Evolutionary conservation across 192 early-diverging fungal genomes (phyloP).

Genomic region (Podila clonocystis): DNA sequence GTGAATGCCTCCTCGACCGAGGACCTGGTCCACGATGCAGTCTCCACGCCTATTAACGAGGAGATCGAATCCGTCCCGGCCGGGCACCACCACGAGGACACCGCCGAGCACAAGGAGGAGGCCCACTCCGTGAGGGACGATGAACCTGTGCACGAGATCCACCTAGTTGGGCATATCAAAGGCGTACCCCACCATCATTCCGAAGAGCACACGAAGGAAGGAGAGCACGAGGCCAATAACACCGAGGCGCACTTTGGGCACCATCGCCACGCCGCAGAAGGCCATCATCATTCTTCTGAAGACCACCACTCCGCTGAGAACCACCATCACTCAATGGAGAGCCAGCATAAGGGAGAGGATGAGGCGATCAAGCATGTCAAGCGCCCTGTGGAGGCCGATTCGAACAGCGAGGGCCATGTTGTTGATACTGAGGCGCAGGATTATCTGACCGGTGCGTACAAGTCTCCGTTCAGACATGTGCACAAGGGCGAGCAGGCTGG

Average conservation of each 20-base stretch:
- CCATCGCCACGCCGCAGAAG: background rate
- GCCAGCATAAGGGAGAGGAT: too few relatives aligned
- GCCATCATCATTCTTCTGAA: background rate
- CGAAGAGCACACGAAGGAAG: background rate
- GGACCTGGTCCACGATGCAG: constrained; percentile 12
- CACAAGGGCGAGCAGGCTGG: constrained; percentile 36
- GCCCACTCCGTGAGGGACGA: background rate
- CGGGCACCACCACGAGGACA: too few relatives aligned
- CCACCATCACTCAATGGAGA: too few relatives aligned
- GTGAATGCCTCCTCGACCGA: background rate
- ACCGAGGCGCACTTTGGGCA: background rate
- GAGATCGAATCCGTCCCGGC: background rate
- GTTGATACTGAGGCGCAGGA: constrained; percentile 16
- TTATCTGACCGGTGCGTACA: constrained; percentile 32
- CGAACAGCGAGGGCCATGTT: constrained; percentile 9
- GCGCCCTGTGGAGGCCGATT: constrained; percentile 15
- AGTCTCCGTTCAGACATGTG: constrained; percentile 42
- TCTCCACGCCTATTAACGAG: constrained; percentile 11
- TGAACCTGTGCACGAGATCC: constrained; percentile 1
- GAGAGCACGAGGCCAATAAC: too few relatives aligned
- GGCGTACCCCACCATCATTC: constrained; percentile 6
- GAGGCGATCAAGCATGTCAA: constrained; percentile 16
- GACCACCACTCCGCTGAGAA: too few relatives aligned
- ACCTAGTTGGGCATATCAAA: constrained; percentile 12
- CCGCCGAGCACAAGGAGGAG: background rate